phyloP scores from a whole-genome alignment of 75 land plant species.

The Chamaecyparis obtusa region DNA sequence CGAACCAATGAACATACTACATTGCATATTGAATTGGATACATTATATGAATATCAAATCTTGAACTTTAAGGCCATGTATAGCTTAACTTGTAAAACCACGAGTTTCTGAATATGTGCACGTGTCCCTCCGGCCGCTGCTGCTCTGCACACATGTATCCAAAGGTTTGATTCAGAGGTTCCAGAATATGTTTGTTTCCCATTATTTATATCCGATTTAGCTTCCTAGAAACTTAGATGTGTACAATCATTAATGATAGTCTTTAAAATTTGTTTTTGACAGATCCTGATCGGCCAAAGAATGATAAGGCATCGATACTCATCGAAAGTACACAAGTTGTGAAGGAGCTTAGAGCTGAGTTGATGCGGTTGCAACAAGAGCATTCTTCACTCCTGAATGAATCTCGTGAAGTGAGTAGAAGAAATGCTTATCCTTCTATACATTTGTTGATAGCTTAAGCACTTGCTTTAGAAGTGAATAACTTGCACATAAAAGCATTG shows the following conservation, averaged over 20 bases:
- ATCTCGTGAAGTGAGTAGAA: slow-evolving; percentile 76
- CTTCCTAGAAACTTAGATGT: neutral
- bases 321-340: slow-evolving; percentile 79
- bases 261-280: slow-evolving; percentile 11
- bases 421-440: neutral
- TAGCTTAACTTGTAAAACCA: too few species aligned
- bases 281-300: slow-evolving; percentile 98
- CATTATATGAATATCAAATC: too few species aligned
- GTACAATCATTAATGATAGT: neutral
- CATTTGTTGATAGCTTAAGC: neutral
- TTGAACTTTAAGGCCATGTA: too few species aligned
- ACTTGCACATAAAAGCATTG: neutral
- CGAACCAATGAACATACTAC: too few species aligned
- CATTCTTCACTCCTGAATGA: slow-evolving; percentile 75
- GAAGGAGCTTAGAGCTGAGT: slow-evolving; percentile 84
- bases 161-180: neutral
- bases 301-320: slow-evolving; percentile 95
- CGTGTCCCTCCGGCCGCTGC: neutral
- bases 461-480: neutral
- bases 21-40: too few species aligned
- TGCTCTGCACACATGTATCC: neutral
- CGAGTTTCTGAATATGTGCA: too few species aligned
- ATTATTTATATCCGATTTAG: neutral
- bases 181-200: neutral
- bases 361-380: slow-evolving; percentile 79